Conservation (phyloP, 2,329 filamentous ascomycete genomes). For the Helicocarpus griseus region DNA sequence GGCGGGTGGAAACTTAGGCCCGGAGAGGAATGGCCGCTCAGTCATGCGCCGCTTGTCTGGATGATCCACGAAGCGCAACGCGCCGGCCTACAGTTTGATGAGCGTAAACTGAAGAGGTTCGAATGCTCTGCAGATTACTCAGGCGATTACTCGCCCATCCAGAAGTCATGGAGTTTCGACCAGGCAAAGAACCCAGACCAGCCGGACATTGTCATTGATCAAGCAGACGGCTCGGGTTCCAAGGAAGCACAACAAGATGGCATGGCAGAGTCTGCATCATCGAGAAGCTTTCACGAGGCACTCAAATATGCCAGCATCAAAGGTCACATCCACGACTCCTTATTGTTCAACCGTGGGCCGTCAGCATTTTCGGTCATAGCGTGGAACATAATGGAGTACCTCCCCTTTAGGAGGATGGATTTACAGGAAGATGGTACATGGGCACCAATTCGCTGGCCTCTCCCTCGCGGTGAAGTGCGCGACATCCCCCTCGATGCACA, state of each 20-base stretch:
- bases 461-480: slow-evolving; percentile 66
- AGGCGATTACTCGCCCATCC: slow-evolving; percentile 27
- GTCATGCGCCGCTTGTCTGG: slow-evolving; percentile 44
- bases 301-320: slow-evolving; percentile 47
- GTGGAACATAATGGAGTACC: slow-evolving; percentile 73
- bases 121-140: slow-evolving; percentile 48
- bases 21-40: slow-evolving; percentile 27
- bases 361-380: slow-evolving; percentile 46
- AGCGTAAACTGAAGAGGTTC: slow-evolving; percentile 56
- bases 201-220: slow-evolving; percentile 4
- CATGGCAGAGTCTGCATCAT: slow-evolving; percentile 18
- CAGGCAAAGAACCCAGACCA: background rate
- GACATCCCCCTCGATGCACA: slow-evolving; percentile 63
- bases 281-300: slow-evolving; percentile 45
- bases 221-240: background rate
- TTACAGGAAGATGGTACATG: slow-evolving; percentile 62
- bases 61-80: slow-evolving; percentile 46
- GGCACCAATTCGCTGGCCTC: slow-evolving; percentile 70
- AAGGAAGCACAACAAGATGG: slow-evolving; percentile 14
- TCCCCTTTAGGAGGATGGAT: slow-evolving; percentile 75
- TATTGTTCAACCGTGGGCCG: slow-evolving; percentile 55
- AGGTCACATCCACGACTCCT: slow-evolving; percentile 59
- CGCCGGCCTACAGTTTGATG: slow-evolving; percentile 62
- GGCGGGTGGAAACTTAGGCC: slow-evolving; percentile 40
- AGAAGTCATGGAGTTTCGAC: slow-evolving; percentile 7